Base-by-base conservation (phyloP, 495 filamentous ascomycete species). In the Cercophora newfieldiana region DNA sequence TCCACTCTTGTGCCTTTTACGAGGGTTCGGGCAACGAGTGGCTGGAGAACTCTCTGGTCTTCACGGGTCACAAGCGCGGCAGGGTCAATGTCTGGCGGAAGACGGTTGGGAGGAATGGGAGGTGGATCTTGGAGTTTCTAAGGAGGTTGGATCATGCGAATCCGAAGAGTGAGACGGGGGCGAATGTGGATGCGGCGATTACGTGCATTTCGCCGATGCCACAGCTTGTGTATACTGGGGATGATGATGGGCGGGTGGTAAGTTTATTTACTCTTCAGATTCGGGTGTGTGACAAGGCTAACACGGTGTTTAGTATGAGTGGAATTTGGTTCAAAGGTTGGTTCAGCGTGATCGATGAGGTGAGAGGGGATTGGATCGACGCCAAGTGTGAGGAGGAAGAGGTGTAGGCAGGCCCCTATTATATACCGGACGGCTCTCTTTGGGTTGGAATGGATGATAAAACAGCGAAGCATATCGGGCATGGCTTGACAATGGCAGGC, bases 1-100 rank as follows among this genome's bases (percentile, higher is more conserved):
- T 97, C 8, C 78, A 89, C 37, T 88, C 88, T 18, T 97, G 93
- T 68, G 91, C 93, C 14, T 97, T 96, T 75, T 98, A 97, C 80
- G 94, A 99, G 75, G 95, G 95, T 0, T 83, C 87, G 0, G 89
- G 90, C 0, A 97, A 93, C 68, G 95, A 97, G 80, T 98, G 94
- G 91, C 82, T 96, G 0, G 93, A 96, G 79, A 88, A 90, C 37
- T 88, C 91, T 33, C 80, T 99, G 37, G 77, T 97, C 33, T 91
- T 99, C 57, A 98, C 94, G 0, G 95, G 95, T 0, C 96, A 97
- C 70, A 82, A 83, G 72, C 78, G 89, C 55, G 95, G 95, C 0
- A 84, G 94, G 12, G 94, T 94, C 47, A 97, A 97, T 75, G 87
- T 84, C 33, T 89, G 86, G 86, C 77, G 81, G 25, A 85, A 86